Percentiles rank a stretch among this genome's conserved stretches.
Evolutionary conservation across 192 early-diverging fungal species (phyloP).

Genomic region (Coemansia sp.): DNA sequence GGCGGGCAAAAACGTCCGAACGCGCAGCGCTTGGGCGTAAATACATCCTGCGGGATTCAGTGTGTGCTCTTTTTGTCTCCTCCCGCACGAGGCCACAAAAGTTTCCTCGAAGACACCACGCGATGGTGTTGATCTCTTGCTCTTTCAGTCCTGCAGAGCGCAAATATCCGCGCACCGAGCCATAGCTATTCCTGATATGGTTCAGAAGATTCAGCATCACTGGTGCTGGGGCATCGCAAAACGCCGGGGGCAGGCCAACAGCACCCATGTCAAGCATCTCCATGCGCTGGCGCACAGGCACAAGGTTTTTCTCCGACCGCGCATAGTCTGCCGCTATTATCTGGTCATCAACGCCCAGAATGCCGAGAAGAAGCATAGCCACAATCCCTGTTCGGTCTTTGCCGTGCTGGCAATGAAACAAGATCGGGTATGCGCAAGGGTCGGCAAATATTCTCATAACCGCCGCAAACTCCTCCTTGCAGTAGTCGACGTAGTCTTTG

Average conservation of each 20-base stretch:
- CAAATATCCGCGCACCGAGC: conserved; percentile 45
- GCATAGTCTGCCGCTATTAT: conserved; percentile 62
- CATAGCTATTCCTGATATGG: conserved; percentile 42
- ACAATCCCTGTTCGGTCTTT: conserved; percentile 70
- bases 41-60: conserved; percentile 20
- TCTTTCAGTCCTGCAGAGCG: conserved; percentile 38
- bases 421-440: conserved; percentile 58
- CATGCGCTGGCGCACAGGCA: conserved; percentile 47
- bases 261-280: conserved; percentile 56
- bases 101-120: conserved; percentile 53
- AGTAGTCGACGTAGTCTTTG: conserved; percentile 50
- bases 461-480: conserved; percentile 55
- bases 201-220: conserved; percentile 48
- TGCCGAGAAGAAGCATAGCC: conserved; percentile 57
- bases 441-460: conserved; percentile 58
- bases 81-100: conserved; percentile 41
- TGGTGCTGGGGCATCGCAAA: conserved; percentile 54
- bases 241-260: conserved; percentile 55
- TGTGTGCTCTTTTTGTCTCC: conserved; percentile 8
- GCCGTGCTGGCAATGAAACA: conserved; percentile 69
- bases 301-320: conserved; percentile 50
- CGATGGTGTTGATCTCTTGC: conserved; percentile 48
- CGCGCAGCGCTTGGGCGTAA: conserved; percentile 23
- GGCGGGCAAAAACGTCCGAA: conserved; percentile 13
- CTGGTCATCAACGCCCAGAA: conserved; percentile 57